Evolutionary conservation across 306 rosid genomes (phyloP), one percentile per base, ranked within the genome.

Genomic region (Canavalia gladiata): DNA sequence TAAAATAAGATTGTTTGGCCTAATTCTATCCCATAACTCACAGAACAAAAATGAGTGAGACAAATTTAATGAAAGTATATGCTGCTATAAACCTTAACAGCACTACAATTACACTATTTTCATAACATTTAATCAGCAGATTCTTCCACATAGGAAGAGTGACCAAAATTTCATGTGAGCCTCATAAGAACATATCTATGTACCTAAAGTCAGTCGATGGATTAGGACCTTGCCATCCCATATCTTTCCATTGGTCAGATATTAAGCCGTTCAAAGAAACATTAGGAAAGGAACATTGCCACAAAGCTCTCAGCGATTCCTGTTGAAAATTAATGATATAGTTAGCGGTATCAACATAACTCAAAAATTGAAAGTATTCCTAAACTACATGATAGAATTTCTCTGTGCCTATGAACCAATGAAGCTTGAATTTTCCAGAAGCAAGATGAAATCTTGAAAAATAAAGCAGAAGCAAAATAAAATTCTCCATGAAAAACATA

Each of bases 201-300:
- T 86, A 95, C 98, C 99, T 88, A 76, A 95, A 95, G 78, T 95
- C 99, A n/a, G 99, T 95, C 12, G 99, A 91, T 51, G 98, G 98
- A 80, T 95, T 95, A 77, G 93, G 75, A 80, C 99, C 99, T 88
- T 95, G 99, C 99, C 99, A 95, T 34, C 99, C 99, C 99, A 95
- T 89, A 54, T 93, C 98, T 87, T 95, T 95, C 99, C 98, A 93
- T 83, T 95, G 99, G 60, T 89, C 97, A 41, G 99, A 93, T 75
- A 95, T 87, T 88, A 93, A 69, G 52, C 96, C 93, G 47, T 60
- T 84, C 54, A 95, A 86, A 83, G 89, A 63, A 73, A 89, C 85
- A 81, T 93, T 69, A 65, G 99, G 99, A 84, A 87, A 95, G 79
- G 99, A 86, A 81, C 92, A 89, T 31, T 68, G 43, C 99, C 98